These are phyloP conservation scores for Smithsoniella earleae DNA, from an alignment of 163 green algal species.

Conservation along the genomic window DNA sequence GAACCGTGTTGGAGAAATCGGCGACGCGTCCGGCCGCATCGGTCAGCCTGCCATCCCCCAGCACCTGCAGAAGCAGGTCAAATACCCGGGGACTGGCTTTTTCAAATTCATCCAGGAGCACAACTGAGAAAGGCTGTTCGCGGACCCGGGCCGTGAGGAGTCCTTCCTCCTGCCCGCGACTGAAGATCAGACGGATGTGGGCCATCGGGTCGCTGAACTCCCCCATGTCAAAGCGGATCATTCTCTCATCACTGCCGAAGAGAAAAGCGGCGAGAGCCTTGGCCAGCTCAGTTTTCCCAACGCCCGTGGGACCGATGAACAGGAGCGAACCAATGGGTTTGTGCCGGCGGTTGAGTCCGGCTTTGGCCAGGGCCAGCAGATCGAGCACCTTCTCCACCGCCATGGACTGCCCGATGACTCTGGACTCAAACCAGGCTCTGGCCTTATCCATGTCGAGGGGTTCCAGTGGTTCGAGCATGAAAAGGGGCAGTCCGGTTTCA, in stretches of 20 bases:
- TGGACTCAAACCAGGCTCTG: too few species aligned
- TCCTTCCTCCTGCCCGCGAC: slow-evolving; percentile 39
- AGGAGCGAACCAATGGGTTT: too few species aligned
- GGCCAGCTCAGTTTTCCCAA: slow-evolving; percentile 91
- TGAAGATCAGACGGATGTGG: slow-evolving; percentile 70
- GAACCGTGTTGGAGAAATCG: too few species aligned
- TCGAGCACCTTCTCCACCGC: too few species aligned
- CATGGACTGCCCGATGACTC: too few species aligned
- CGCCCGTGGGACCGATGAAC: slow-evolving; percentile 48
- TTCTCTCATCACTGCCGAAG: slow-evolving; percentile 73
- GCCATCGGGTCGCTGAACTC: slow-evolving; percentile 91
- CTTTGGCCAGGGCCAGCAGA: too few species aligned
- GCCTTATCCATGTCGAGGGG: too few species aligned
- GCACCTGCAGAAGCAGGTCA: slow-evolving; percentile 78
- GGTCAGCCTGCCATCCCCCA: slow-evolving; percentile 79
- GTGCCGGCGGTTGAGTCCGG: too few species aligned
- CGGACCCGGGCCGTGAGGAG: slow-evolving; percentile 75
- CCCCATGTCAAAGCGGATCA: slow-evolving; percentile 90
- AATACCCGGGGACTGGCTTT: slow-evolving; percentile 88
- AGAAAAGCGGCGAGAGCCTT: slow-evolving; percentile 74
- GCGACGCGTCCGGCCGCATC: slow-evolving; percentile 73
- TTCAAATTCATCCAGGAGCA: slow-evolving; percentile 85
- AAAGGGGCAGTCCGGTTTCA: too few species aligned
- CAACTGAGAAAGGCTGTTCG: slow-evolving; percentile 59
- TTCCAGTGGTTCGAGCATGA: too few species aligned